Evolutionary conservation across 768 basidiomycete species (phyloP), one percentile per base, ranked within the genome.

Genomic region (Suillus luteus): DNA sequence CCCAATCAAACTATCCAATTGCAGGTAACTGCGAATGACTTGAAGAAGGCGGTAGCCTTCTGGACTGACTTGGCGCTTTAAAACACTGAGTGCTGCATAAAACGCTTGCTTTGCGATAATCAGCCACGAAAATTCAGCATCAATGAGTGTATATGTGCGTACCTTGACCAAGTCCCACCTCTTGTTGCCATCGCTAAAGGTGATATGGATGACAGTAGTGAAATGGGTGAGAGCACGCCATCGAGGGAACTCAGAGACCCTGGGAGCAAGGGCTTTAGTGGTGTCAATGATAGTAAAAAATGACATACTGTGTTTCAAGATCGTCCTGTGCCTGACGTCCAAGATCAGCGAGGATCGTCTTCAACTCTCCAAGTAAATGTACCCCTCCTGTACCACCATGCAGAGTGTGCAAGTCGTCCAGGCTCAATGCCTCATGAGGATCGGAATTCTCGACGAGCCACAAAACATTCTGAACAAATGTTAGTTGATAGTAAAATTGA

Each of bases 321-420:
- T 40, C 27, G 17, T 43, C 52, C 41, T 54, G 6, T 2, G 66
- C 57, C 0, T 60, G 31, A 1, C 65, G 33, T 3, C 69, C 68
- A 5, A 70, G 60, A 10, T 38, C 57, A 3, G 60, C 60, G 0
- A 77, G 27, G 41, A 70, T 46, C 9, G 24, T 46, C 62, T 75
- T 71, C 8, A 79, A 9, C 22, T 73, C 63, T 2, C 9, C 49
- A 5, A 72, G 69, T 12, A 80, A 55, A 65, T 80, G 79, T 37
- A 73, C 64, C 3, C 71, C 67, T 37, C 68, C 73, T 2, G 77
- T 49, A 0, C 80, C 81, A 46, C 64, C 64, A 54, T 72, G 52
- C 63, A 77, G 67, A 15, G 68, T 66, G 67, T 82, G 82, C 33
- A 82, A 72, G 3, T 70, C 67, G 65, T 83, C 81, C 62, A 73